Base-by-base conservation (phyloP, 2,329 filamentous ascomycete species). In the Colletotrichum plurivorum region DNA sequence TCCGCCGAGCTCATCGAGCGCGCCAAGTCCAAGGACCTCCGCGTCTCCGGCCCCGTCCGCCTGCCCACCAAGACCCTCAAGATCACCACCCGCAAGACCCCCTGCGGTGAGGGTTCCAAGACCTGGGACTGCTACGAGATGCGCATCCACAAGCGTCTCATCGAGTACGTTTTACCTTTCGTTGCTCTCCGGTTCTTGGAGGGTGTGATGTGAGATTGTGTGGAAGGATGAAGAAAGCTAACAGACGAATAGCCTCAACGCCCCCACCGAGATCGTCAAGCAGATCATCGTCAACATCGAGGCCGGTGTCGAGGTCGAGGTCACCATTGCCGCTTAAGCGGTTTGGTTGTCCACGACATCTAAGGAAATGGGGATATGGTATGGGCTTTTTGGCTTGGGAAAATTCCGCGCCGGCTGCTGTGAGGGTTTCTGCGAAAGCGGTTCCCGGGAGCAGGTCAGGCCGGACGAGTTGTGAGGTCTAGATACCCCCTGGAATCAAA, bases 121-220 rank as follows among this genome's bases (percentile, higher is more conserved):
- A 99, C 96, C 82, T 99, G 96, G 96, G 96, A 98, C 84, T 92
- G 89, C 85, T 99, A 89, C 86, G 95, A 99, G 92, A 97, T 99
- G 94, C 93, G 95, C 88, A 97, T 98, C 84, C 94, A 98, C 91
- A 98, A 98, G 93, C 93, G 95, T 78, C 89, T 98, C 81, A 98
- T 98, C 82, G 95, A 97, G 43, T 5, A 5, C 10, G 12, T 9
- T 25, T n/a, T n/a, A n/a, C n/a, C n/a, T n/a, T n/a, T n/a, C n/a
- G n/a, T n/a, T n/a, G n/a, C n/a, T n/a, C n/a, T n/a, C n/a, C n/a
- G n/a, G n/a, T n/a, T n/a, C n/a, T n/a, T n/a, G n/a, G n/a, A n/a
- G n/a, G n/a, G n/a, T n/a, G n/a, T n/a, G n/a, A n/a, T n/a, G n/a
- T n/a, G n/a, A n/a, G n/a, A n/a, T n/a, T n/a, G n/a, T n/a, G n/a